Base-by-base conservation (phyloP, 2,329 filamentous ascomycete species). In the Oidium heveae region DNA sequence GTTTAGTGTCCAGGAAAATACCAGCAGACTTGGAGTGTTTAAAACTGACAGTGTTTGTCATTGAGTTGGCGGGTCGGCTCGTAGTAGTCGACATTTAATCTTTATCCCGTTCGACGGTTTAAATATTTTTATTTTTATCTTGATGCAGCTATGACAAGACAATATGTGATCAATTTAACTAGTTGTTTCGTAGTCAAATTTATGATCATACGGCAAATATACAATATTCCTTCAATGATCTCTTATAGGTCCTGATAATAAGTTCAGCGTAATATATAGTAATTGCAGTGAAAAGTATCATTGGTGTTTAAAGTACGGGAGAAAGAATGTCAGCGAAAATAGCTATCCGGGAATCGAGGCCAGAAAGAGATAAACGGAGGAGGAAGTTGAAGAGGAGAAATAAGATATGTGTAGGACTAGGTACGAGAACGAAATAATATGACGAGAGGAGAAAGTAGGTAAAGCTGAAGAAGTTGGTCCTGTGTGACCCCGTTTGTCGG, bases 41-140 rank as follows among this genome's bases (percentile, higher is more conserved):
- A 22, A n/a, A 28, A 68, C 68, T 67, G 59, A 71, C 69, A 55
- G 65, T 56, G 57, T 64, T 67, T 34, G 67, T 63, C 66, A 70
- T 69, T 54, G 59, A 59, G 55, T 58, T 60, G 55, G 62, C 58
- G 34, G 65, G 61, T 59, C 63, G 64, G 57, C 66, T 65, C 33
- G 61, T 61, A 41, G 63, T 63, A 43, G 64, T 60, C 57, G 66
- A 65, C 33, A 52, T 37, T 39, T 13, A 52, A 33, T 33, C 24
- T 18, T 10, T 34, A 5, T 39, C n/a, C 18, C 4, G 18, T 22
- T 12, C 18, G 50, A 52, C 10, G 24, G 7, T 37, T 15, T 52
- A 18, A 33, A 39, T 18, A 37, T 18, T 32, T 32, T 32, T 32
- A 32, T 32, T 32, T 28, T 28, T 28, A 28, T 7, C 7, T 32